Evolutionary conservation across 2,329 filamentous ascomycete species (phyloP).

Genomic region (Curvularia lunata): DNA sequence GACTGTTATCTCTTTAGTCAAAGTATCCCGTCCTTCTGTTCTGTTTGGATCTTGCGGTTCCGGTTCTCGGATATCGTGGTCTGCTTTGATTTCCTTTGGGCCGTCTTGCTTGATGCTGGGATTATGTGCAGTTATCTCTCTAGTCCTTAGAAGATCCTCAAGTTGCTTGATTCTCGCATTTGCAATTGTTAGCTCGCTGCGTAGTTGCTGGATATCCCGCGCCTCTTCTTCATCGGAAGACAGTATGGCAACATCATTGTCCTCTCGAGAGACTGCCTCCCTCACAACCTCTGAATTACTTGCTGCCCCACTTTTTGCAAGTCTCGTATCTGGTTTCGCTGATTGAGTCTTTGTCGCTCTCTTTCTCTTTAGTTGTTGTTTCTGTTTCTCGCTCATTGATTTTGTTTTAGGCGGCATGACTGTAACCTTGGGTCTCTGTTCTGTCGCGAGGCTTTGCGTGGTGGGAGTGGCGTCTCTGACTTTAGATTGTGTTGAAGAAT

Average conservation of each 20-base stretch:
- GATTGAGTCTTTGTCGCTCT: background rate
- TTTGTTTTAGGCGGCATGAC: background rate
- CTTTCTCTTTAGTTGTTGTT: background rate
- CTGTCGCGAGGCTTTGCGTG: background rate
- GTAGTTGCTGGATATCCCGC: background rate
- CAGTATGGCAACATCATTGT: background rate
- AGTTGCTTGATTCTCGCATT: background rate
- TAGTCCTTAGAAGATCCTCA: background rate
- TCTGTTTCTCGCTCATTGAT: background rate
- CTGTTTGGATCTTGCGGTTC: too few relatives aligned
- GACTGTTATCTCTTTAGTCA: background rate
- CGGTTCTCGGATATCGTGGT: background rate
- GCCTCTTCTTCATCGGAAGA: constrained; percentile 2
- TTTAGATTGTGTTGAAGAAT: background rate
- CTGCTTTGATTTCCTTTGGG: background rate
- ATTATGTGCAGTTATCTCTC: background rate
- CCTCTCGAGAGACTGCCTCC: background rate
- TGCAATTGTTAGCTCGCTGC: background rate
- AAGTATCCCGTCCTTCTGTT: background rate
- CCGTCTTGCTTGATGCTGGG: background rate
- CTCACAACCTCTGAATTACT: background rate
- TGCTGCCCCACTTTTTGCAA: background rate
- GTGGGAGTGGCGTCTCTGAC: background rate
- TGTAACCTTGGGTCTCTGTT: background rate
- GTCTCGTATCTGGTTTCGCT: constrained; percentile 1